Conservation (phyloP, 163 green algal genomes). For the Prototheca wickerhamii region DNA sequence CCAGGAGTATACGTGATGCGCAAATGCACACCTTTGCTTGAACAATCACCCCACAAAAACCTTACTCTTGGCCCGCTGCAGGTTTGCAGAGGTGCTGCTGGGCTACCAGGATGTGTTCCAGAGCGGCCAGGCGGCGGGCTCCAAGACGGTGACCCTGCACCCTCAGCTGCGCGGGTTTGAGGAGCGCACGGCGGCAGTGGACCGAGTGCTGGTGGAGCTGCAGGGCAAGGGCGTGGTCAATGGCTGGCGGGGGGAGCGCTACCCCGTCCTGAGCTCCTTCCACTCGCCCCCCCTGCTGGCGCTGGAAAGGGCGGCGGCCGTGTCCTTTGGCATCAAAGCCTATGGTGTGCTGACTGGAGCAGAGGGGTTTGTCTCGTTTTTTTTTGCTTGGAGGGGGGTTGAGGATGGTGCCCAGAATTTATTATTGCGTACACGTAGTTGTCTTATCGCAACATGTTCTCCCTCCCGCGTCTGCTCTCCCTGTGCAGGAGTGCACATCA, state of each 20-base stretch:
- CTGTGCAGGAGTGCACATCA: slow-evolving; percentile 68
- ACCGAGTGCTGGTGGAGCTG: neutral
- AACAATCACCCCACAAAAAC: neutral
- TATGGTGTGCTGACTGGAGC: slow-evolving; percentile 16
- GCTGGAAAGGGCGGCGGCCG: slow-evolving; percentile 69
- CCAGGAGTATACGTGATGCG: neutral
- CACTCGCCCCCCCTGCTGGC: slow-evolving; percentile 49
- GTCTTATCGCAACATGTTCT: neutral
- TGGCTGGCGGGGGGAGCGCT: slow-evolving; percentile 86
- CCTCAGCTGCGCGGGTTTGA: slow-evolving; percentile 1
- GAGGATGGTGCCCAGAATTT: neutral
- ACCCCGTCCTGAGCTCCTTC: slow-evolving; percentile 60
- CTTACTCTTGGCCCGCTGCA: neutral
- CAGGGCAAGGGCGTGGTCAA: slow-evolving; percentile 38
- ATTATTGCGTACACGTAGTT: neutral
- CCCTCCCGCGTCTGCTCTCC: neutral
- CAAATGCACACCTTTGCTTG: neutral
- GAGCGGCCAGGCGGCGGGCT: neutral
- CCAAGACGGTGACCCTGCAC: neutral
- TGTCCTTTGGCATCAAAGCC: slow-evolving; percentile 69
- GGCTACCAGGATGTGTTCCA: slow-evolving; percentile 28
- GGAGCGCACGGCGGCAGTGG: slow-evolving; percentile 15
- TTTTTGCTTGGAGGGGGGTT: neutral
- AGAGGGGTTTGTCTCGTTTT: neutral
- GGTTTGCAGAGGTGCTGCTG: slow-evolving; percentile 26